These are phyloP conservation scores for Pyricularia pennisetigena DNA, from an alignment of 2,329 filamentous ascomycete genomes.

Conservation along the genomic window DNA sequence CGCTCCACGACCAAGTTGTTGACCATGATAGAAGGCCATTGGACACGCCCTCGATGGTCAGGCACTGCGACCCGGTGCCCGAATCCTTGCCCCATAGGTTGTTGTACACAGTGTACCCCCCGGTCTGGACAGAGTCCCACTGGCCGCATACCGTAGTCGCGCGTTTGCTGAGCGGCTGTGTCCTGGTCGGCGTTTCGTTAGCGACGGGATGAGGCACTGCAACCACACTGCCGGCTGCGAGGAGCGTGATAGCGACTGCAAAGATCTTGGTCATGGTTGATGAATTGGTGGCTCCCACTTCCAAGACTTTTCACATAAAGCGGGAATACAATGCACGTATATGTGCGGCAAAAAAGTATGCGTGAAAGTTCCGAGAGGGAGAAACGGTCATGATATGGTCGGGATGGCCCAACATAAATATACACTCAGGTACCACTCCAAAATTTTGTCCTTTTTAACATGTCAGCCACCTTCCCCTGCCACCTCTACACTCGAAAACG, in stretches of 20 bases:
- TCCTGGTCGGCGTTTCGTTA: background rate
- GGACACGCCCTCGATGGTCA: conserved; percentile 24
- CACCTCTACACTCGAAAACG: background rate
- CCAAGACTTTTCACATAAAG: no score
- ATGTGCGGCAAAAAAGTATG: no score
- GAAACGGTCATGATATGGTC: no score
- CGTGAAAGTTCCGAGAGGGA: no score
- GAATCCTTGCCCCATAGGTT: conserved; percentile 36
- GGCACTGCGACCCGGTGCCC: conserved; percentile 31
- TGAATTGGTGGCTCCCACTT: background rate
- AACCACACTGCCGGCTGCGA: background rate
- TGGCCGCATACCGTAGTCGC: conserved; percentile 9
- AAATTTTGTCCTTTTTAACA: background rate
- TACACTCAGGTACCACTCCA: background rate
- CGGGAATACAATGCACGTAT: no score
- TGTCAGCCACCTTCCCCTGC: background rate
- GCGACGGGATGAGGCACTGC: background rate
- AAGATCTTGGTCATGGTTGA: background rate
- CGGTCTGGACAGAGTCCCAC: conserved; percentile 11
- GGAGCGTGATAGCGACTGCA: background rate
- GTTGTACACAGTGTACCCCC: conserved; percentile 39
- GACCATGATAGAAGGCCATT: conserved; percentile 28
- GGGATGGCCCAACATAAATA: background rate
- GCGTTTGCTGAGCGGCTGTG: conserved; percentile 3
- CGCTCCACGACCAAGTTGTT: conserved; percentile 32